phyloP scores from a whole-genome alignment of 2,329 filamentous ascomycete genomes.

The Pleurostoma richardsiae region DNA sequence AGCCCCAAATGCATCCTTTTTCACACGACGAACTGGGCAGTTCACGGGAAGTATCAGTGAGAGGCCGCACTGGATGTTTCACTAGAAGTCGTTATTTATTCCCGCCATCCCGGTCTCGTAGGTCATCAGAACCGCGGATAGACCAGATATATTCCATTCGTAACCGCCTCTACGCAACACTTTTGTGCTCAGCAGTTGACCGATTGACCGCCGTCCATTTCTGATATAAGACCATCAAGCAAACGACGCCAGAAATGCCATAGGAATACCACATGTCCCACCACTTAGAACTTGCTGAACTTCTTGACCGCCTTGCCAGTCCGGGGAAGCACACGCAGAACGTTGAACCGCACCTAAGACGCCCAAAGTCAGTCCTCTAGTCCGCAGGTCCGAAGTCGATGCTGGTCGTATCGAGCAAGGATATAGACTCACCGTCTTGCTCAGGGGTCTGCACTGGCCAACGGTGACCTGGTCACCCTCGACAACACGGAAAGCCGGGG shows the following conservation, averaged over 20 bases:
- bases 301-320: conserved; percentile 96
- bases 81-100: no score
- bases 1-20: no score
- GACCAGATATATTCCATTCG: conserved; percentile 18
- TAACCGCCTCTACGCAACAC: conserved; percentile 24
- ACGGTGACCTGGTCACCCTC: conserved; percentile 99
- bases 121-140: no score
- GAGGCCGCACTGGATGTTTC: no score
- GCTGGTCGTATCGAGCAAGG: not conserved
- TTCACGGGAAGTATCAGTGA: no score
- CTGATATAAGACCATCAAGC: conserved; percentile 25
- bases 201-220: conserved; percentile 23
- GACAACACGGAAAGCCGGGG: conserved; percentile 99
- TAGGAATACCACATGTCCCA: conserved; percentile 16
- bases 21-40: no score
- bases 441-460: conserved; percentile 97
- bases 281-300: conserved; percentile 95
- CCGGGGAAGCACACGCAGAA: conserved; percentile 95
- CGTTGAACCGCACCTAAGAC: conserved; percentile 92
- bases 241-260: conserved; percentile 27
- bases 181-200: conserved; percentile 21
- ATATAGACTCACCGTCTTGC: conserved; percentile 85
- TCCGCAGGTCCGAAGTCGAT: no score
- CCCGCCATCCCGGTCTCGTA: no score
- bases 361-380: not conserved